phyloP scores from a whole-genome alignment of 352 stramenopile genomes.

The Globisporangium sylvaticum region DNA sequence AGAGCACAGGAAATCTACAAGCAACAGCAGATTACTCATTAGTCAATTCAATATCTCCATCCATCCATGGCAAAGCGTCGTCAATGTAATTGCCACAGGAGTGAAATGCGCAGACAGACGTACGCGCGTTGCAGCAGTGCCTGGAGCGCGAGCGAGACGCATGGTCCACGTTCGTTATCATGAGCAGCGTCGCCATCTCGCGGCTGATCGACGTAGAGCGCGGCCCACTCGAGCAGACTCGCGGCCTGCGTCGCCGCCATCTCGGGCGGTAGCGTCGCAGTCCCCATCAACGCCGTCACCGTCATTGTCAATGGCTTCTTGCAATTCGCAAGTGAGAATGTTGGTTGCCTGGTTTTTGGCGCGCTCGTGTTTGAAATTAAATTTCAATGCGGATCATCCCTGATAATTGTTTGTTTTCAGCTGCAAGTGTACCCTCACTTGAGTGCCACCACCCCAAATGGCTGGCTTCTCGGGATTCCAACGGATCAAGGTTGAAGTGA shows the following conservation, averaged over 20 bases:
- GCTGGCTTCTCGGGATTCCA: neutral
- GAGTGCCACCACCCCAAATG: neutral
- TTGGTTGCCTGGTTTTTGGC: slow-evolving; percentile 13
- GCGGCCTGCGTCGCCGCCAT: slow-evolving; percentile 5
- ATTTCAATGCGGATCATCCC: neutral
- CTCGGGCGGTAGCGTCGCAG: neutral
- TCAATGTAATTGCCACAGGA: too few relatives aligned
- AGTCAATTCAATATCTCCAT: neutral
- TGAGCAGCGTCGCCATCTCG: neutral
- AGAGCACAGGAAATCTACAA: slow-evolving; percentile 28
- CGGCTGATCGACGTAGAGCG: slow-evolving; percentile 19
- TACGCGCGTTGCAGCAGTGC: slow-evolving; percentile 23
- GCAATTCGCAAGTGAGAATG: slow-evolving; percentile 7
- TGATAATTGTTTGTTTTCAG: neutral
- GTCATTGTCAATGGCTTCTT: neutral
- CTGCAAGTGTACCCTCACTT: neutral
- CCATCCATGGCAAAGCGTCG: too few relatives aligned
- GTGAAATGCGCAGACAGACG: too few relatives aligned
- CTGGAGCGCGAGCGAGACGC: slow-evolving; percentile 13
- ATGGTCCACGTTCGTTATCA: neutral
- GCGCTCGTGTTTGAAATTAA: slow-evolving; percentile 8
- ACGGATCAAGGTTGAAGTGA: neutral
- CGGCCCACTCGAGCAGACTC: slow-evolving; percentile 34
- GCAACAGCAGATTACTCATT: neutral
- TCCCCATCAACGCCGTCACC: neutral